Base-by-base conservation (phyloP, 176 grass and related monocot species). In the Coix lacrymajobi region DNA sequence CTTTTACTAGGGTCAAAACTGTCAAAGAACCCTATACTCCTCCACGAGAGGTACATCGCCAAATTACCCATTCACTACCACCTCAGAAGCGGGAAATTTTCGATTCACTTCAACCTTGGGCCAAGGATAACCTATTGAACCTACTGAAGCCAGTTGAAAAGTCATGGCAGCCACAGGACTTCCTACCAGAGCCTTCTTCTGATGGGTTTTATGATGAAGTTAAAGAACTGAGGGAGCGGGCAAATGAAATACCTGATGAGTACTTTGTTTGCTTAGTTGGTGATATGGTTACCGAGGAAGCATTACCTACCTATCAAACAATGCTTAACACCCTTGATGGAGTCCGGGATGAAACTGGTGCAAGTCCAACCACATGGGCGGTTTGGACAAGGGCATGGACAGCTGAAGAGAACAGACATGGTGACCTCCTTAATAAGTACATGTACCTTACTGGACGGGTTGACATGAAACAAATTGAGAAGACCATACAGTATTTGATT, bases 221-320 rank as follows among this genome's bases (percentile, higher is more conserved):
- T 45, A 86, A 83, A 83, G 92, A 94, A 78, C 82, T 94, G 43
- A 85, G 76, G 63, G 77, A 85, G 56, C 86, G 86, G 44, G 85
- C 88, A 48, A 91, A 91, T 76, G 92, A 94, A 77, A 89, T 94
- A 65, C 92, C 92, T 52, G 89, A 94, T 24, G 89, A 94, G 25
- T 94, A 94, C 79, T 94, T 89, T 88, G 92, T 94, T 67, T 94
- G 92, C 74, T 76, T 94, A 66, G 92, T 94, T 73, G 92, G 92
- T 43, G 88, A 94, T 46, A 94, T 94, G 92, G 84, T 94, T 80
- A 94, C 92, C 22, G 92, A 94, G 83, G 92, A 94, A 78, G 89
- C 92, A 24, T 75, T 94, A 32, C 92, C 92, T 32, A 94, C 92
- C 34, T 94, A 94, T 33, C 92, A 94, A 90, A 89, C 82, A 77